phyloP scores from a whole-genome alignment of 495 filamentous ascomycete species.

The Durotheca rogersii region DNA sequence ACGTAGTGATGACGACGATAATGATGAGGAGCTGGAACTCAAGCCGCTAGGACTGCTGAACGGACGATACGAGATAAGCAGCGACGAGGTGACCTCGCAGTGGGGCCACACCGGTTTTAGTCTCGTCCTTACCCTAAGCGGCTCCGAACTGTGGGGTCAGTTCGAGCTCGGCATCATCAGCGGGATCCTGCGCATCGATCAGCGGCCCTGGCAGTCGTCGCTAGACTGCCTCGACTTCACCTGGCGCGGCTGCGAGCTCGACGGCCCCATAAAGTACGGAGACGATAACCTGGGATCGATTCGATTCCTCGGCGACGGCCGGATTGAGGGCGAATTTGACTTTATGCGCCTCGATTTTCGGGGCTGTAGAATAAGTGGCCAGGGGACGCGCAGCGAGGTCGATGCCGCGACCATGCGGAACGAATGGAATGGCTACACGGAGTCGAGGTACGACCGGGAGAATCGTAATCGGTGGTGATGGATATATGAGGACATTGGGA shows the following conservation, averaged over 20 bases:
- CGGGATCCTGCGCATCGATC: constrained; percentile 31
- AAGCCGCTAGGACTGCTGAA: constrained; percentile 45
- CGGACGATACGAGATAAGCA: constrained; percentile 45
- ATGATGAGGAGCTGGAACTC: constrained; percentile 1
- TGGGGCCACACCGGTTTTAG: constrained; percentile 11
- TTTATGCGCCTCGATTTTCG: constrained; percentile 26
- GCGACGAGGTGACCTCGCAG: constrained; percentile 13
- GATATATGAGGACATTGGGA: no score
- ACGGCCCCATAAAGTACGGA: constrained; percentile 19
- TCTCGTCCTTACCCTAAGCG: constrained; percentile 38
- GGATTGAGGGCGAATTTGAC: constrained; percentile 29
- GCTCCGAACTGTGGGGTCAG: constrained; percentile 35
- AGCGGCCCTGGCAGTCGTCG: constrained; percentile 37
- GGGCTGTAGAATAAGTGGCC: constrained; percentile 14
- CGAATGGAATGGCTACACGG: constrained; percentile 28
- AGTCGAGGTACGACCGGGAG: constrained; percentile 17
- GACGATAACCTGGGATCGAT: constrained; percentile 25
- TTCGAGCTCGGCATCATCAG: constrained; percentile 37
- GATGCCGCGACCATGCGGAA: constrained; percentile 26
- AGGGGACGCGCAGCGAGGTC: constrained; percentile 38
- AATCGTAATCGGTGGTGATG: no score
- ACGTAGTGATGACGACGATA: neutral
- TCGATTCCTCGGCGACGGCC: constrained; percentile 35
- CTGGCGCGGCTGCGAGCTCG: constrained; percentile 36
- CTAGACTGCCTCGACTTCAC: constrained; percentile 14